Percentiles rank a stretch among this genome's conserved stretches.
Evolutionary conservation across 164 flowering plant species (phyloP).

Genomic region (Vitis amurensis): DNA sequence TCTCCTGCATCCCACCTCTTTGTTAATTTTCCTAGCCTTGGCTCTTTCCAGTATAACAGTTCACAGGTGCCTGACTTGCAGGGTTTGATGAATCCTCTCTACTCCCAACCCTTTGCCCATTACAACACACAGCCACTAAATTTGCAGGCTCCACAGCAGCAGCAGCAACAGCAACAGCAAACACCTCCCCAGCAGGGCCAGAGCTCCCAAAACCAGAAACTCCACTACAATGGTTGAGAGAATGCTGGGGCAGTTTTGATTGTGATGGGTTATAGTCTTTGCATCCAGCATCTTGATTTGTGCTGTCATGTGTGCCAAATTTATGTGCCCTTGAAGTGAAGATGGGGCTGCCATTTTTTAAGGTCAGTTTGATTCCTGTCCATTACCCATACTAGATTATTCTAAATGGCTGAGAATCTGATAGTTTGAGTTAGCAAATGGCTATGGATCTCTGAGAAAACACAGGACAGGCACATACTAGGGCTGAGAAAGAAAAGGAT

Average conservation of each 20-base stretch:
- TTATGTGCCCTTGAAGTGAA: slow-evolving; percentile 21
- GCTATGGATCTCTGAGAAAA: slow-evolving; percentile 13
- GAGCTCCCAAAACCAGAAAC: slow-evolving; percentile 79
- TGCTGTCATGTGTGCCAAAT: slow-evolving; percentile 56
- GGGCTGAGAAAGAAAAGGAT: slow-evolving; percentile 35
- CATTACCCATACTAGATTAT: slow-evolving; percentile 10
- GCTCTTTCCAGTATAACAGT: neutral
- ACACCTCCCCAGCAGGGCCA: slow-evolving; percentile 49
- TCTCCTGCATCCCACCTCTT: neutral
- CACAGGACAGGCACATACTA: slow-evolving; percentile 34
- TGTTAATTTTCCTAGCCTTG: neutral
- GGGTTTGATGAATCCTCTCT: slow-evolving; percentile 90
- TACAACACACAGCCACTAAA: slow-evolving; percentile 76
- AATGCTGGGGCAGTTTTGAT: slow-evolving; percentile 10
- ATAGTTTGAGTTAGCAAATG: slow-evolving; percentile 15
- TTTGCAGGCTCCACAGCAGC: slow-evolving; percentile 70
- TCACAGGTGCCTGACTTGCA: slow-evolving; percentile 23
- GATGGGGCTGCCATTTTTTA: slow-evolving; percentile 18
- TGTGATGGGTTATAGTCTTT: slow-evolving; percentile 67
- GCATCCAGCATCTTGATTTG: slow-evolving; percentile 69
- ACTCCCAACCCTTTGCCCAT: slow-evolving; percentile 88
- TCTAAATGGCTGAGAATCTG: slow-evolving; percentile 7
- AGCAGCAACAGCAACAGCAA: slow-evolving; percentile 48
- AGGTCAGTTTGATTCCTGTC: slow-evolving; percentile 27
- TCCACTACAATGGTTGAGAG: slow-evolving; percentile 81